Evolutionary conservation across 805 yeast genomes (phyloP), one percentile per base, ranked within the genome.

Genomic region (Kazachstania psychrophila): DNA sequence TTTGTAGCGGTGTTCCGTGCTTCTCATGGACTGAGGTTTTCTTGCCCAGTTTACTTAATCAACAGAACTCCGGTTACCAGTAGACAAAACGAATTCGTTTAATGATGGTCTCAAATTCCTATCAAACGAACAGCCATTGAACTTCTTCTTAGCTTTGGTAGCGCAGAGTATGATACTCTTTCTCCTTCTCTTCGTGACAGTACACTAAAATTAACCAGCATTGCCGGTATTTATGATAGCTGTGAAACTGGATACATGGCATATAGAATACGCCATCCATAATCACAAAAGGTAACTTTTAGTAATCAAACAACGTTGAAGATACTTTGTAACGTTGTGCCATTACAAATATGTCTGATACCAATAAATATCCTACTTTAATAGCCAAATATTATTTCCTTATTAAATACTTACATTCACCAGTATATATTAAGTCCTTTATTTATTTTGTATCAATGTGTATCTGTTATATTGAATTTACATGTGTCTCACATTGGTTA

Each of bases 11-110:
- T 1, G 37, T 48, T 14, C 49, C 46, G 2, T 36, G 37, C 1
- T 31, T 23, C 7, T 28, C 43, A n/a, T 47, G 52, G 52, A 23
- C 46, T 5, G 45, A 47, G 23, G 48, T 48, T 11, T 19, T 47
- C 23, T 5, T 20, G 24, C 16, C 34, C 49, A 5, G 47, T 31
- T 3, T 36, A 44, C 26, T 18, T 45, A 2, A 13, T 38, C 5
- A 47, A 47, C 12, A 14, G 33, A 2, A n/a, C 31, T 1, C 45
- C 47, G 4, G 9, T 31, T 5, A 15, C 32, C 6, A 14, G 23
- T 10, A 30, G 23, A 5, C 26, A 38, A 2, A n/a, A 14, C 10
- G 5, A 4, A 5, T 32, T 37, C 20, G 47, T 46, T 2, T 37
- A 16, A 15, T 28, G 34, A 18, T 8, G n/a, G n/a, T 23, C 10